Base-by-base conservation (phyloP, 1,284 basidiomycete genomes). In the Coniferiporia sulphurascens region DNA sequence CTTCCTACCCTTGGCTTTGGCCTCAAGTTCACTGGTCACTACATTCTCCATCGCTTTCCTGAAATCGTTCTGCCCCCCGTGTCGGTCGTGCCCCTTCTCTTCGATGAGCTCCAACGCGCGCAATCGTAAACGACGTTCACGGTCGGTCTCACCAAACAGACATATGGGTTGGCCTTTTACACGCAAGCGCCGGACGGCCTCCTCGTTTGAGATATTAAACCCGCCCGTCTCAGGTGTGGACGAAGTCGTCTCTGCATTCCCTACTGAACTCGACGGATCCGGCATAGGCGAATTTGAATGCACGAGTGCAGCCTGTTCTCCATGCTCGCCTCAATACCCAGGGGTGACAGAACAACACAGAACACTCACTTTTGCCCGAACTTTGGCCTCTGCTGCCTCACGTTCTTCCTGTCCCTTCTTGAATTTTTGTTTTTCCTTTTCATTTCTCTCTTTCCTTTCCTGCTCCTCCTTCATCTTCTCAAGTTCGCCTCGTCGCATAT, bases 61-160 rank as follows among this genome's bases (percentile, higher is more conserved):
- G 73, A 98, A 98, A 70, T 98, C 97, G 70, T 98, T 97, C 71
- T 93, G 85, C 0, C 91, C 91, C 38, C 86, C 86, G 58, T 85
- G 83, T 38, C 83, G 80, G 62, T 86, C 89, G 57, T 86, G 83
- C 5, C 86, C 89, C 60, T 90, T 87, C 72, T 94, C 92, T 68
- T 97, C 95, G 62, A 97, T 90, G 52, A 99, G 81, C 72, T 99
- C 96, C 13, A 99, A 76, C 0, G 96, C 95, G 58, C 96, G 85
- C 22, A 99, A 74, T 15, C 97, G 86, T 22, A 98, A 74, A 44
- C 95, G 79, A 8, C 96, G 81, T 52, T 98, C 97, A 73, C 93
- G 93, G 76, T 99, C 96, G 0, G 88, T 85, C 72, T 99, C 97
- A 46, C 88, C 97, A 69, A 99, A 99, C 1, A 99, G 78, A 8